Conservation (phyloP, 441 rosid genomes). For the Flueggea neowawraea region DNA sequence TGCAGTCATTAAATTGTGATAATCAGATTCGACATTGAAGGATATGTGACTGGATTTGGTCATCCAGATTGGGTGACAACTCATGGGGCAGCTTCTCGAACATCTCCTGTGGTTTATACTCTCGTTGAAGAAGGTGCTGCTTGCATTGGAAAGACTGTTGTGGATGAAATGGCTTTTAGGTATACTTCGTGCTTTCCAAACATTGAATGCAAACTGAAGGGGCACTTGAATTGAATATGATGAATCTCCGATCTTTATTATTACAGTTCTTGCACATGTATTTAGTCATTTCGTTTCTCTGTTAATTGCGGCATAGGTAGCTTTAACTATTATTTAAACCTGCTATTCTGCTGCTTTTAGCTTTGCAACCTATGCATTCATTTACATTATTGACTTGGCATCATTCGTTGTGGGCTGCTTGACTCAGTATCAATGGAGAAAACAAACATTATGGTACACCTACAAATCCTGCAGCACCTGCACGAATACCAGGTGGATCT, state of each 20-base stretch:
- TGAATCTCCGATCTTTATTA: no score
- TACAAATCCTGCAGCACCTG: slow-evolving; percentile 67
- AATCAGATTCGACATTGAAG: slow-evolving; percentile 81
- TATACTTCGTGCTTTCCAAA: slow-evolving; percentile 8
- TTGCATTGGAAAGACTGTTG: slow-evolving; percentile 88
- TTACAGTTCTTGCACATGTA: no score
- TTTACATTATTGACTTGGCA: slow-evolving; percentile 1
- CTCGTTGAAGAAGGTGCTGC: slow-evolving; percentile 98
- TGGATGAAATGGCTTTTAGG: slow-evolving; percentile 90
- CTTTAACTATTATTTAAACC: background rate
- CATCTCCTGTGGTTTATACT: slow-evolving; percentile 59
- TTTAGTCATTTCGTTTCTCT: no score
- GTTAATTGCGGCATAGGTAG: background rate
- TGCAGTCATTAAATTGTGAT: slow-evolving; percentile 1
- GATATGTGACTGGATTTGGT: slow-evolving; percentile 87
- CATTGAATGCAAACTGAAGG: background rate
- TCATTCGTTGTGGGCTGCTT: slow-evolving; percentile 21
- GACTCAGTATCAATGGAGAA: slow-evolving; percentile 79
- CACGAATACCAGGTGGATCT: slow-evolving; percentile 89
- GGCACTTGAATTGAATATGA: no score
- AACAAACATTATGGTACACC: slow-evolving; percentile 92
- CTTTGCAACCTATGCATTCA: background rate
- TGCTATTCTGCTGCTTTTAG: background rate
- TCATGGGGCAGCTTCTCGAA: slow-evolving; percentile 63
- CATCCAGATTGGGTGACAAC: slow-evolving; percentile 94